phyloP scores from a whole-genome alignment of 768 basidiomycete genomes.

The Phylloporus arenicola region DNA sequence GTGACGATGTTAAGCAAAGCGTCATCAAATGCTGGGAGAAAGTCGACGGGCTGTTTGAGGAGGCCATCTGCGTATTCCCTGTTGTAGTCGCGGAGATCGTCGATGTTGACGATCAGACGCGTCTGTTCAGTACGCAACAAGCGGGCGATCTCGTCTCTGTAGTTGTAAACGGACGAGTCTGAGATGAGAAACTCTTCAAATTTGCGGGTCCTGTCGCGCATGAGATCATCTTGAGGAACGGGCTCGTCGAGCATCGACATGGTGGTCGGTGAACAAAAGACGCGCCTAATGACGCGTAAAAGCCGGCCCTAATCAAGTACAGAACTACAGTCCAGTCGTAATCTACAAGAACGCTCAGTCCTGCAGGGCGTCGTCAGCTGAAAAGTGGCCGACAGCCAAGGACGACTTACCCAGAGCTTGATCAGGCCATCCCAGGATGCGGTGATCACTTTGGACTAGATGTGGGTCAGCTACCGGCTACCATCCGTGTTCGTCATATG shows the following conservation, averaged over 20 bases:
- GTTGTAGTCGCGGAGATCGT: slow-evolving; percentile 91
- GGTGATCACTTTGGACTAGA: slow-evolving; percentile 92
- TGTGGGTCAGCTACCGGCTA: slow-evolving; percentile 9
- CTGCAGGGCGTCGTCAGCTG: slow-evolving; percentile 17
- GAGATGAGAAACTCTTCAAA: slow-evolving; percentile 82
- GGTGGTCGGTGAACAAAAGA: slow-evolving; percentile 5
- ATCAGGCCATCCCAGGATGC: slow-evolving; percentile 98
- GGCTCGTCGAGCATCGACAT: slow-evolving; percentile 47
- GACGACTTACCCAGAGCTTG: slow-evolving; percentile 86
- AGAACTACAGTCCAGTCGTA: no score
- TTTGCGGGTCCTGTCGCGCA: slow-evolving; percentile 69
- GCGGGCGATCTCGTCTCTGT: slow-evolving; percentile 76
- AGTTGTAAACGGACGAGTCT: slow-evolving; percentile 66
- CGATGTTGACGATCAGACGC: slow-evolving; percentile 91
- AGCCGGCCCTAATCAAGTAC: slow-evolving; percentile 31
- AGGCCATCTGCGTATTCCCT: slow-evolving; percentile 85
- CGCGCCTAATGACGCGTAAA: slow-evolving; percentile 19
- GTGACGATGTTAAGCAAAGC: slow-evolving; percentile 73
- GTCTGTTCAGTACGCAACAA: slow-evolving; percentile 81
- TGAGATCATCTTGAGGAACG: slow-evolving; percentile 61
- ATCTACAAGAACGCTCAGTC: slow-evolving; percentile 20
- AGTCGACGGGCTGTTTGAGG: slow-evolving; percentile 82
- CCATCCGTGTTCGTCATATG: slow-evolving; percentile 13
- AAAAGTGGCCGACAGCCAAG: not conserved
- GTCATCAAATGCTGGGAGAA: slow-evolving; percentile 83